Evolutionary conservation across 1,284 basidiomycete genomes (phyloP), one percentile per base, ranked within the genome.

Genomic region (Schizophyllum commune): DNA sequence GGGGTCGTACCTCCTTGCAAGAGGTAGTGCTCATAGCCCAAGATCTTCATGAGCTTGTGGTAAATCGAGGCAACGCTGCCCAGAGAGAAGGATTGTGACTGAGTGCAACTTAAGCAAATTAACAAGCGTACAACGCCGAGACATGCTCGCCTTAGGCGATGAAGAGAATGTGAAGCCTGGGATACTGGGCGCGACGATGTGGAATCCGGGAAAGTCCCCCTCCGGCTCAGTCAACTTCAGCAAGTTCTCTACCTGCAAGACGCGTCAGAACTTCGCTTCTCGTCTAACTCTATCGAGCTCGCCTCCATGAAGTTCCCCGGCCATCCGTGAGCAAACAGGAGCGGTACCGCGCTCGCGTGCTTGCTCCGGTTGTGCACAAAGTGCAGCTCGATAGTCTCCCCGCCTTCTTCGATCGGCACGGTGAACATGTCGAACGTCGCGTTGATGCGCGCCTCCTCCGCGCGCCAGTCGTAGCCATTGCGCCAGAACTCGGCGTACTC

Each of bases 241-340:
- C 11, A 73, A 57, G 11, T 59, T 65, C 60, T 71, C 67, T 8
- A 71, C 70, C 72, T 73, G 33, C 13, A 11, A 4, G 71, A 73
- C 34, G 68, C 65, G 3, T 72, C 69, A 15, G 68, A 54, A 9
- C 65, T 64, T 1, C 61, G 57, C 4, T 63, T 61, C 0, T 67
- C 71, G 17, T 72, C 59, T n/a, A 72, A 8, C 13, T 9, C 39
- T 8, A 3, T 13, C 62, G 72, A n/a, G 34, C 64, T 21, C 27
- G 74, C 77, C 68, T 80, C 79, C 6, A 77, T 65, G 63, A 80
- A 80, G 61, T 74, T 74, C 5, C 79, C 79, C 0, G 79, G 79
- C 78, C 78, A 79, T 5, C 79, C 79, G 66, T 80, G 79, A n/a
- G 75, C 72, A 62, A 80, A 79, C 2, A 80, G 67, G 32, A 80